Conservation (phyloP, 2,329 filamentous ascomycete species). For the Juglanconis oblonga region DNA sequence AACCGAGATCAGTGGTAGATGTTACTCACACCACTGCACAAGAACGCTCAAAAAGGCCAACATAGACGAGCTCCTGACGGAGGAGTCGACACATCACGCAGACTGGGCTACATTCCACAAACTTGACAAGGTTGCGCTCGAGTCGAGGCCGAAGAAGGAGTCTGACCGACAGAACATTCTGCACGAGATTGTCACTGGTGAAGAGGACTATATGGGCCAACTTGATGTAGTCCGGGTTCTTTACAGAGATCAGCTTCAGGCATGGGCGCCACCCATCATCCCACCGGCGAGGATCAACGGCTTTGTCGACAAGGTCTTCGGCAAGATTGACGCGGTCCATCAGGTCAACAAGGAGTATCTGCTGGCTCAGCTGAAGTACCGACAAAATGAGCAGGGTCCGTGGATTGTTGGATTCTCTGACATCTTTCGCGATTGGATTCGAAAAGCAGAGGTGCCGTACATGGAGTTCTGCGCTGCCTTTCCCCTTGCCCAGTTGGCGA, state of each 20-base stretch:
- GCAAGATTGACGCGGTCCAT: constrained; percentile 83
- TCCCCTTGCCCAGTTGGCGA: constrained; percentile 76
- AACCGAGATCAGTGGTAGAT: constrained; percentile 66
- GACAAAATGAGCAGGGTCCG: constrained; percentile 93
- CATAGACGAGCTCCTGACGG: constrained; percentile 68
- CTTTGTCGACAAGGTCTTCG: constrained; percentile 85
- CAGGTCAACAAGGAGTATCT: constrained; percentile 91
- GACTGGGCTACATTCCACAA: constrained; percentile 92
- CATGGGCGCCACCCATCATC: constrained; percentile 76
- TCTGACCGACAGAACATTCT: constrained; percentile 89
- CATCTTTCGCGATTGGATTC: constrained; percentile 96
- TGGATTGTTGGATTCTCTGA: constrained; percentile 95
- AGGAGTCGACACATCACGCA: constrained; percentile 65
- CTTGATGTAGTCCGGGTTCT: constrained; percentile 81
- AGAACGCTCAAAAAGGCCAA: constrained; percentile 94
- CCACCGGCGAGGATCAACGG: constrained; percentile 71
- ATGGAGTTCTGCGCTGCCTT: constrained; percentile 89
- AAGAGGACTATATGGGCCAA: constrained; percentile 87
- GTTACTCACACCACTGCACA: constrained; percentile 92
- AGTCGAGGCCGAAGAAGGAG: constrained; percentile 76
- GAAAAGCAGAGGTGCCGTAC: constrained; percentile 85
- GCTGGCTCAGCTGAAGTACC: constrained; percentile 89
- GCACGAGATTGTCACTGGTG: constrained; percentile 91
- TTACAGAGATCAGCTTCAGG: constrained; percentile 77
- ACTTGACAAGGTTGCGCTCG: constrained; percentile 72